These are phyloP conservation scores for Tylopilus balloui DNA, from an alignment of 768 basidiomycete species.

Conservation along the genomic window DNA sequence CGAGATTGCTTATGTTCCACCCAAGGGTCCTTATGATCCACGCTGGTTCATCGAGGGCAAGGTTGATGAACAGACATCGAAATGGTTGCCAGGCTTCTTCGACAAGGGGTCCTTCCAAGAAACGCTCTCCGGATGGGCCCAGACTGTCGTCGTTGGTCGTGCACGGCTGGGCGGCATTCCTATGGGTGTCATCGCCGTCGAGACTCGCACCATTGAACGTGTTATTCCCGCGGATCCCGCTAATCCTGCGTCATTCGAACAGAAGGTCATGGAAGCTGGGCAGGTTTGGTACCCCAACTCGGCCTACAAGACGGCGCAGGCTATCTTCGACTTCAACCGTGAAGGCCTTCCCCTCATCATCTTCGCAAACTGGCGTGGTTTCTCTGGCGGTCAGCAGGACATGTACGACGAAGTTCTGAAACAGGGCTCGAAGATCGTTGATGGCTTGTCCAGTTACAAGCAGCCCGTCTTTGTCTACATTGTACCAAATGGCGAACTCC, in stretches of 20 bases:
- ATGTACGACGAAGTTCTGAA: slow-evolving; percentile 98
- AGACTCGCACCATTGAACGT: slow-evolving; percentile 95
- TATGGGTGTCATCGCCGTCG: slow-evolving; percentile 96
- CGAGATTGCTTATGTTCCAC: slow-evolving; percentile 81
- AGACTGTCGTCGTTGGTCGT: slow-evolving; percentile 96
- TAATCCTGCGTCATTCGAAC: slow-evolving; percentile 94
- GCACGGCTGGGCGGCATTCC: slow-evolving; percentile 96
- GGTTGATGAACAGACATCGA: slow-evolving; percentile 69
- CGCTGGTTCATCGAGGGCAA: slow-evolving; percentile 98
- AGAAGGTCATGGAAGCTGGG: slow-evolving; percentile 98
- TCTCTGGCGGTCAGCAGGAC: slow-evolving; percentile 99
- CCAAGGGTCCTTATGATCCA: slow-evolving; percentile 94
- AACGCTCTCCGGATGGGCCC: slow-evolving; percentile 97
- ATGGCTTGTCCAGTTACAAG: slow-evolving; percentile 94
- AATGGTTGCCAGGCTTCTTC: slow-evolving; percentile 90
- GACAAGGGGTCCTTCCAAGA: slow-evolving; percentile 98
- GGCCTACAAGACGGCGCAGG: slow-evolving; percentile 98
- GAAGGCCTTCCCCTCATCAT: slow-evolving; percentile 96
- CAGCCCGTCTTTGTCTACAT: slow-evolving; percentile 98
- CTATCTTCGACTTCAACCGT: slow-evolving; percentile 97
- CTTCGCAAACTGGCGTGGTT: slow-evolving; percentile 99
- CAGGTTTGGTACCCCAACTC: slow-evolving; percentile 99
- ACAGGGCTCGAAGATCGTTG: slow-evolving; percentile 97
- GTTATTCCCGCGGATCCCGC: slow-evolving; percentile 97
- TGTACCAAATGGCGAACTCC: slow-evolving; percentile 96